Conservation (phyloP, 192 early-diverging fungal species). For the Phycomyces blakesleeanus region DNA sequence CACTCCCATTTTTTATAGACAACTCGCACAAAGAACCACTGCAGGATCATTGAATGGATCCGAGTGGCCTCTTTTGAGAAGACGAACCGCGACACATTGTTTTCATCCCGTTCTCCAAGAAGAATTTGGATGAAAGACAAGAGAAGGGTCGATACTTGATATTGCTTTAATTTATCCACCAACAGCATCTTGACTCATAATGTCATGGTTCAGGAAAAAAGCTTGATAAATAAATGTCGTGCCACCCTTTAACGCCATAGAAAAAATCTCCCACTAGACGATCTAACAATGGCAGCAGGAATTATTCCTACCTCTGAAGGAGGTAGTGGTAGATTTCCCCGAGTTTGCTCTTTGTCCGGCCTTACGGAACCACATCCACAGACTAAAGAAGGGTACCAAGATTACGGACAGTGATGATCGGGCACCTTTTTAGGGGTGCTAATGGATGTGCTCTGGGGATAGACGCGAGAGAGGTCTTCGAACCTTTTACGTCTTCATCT, state of each 20-base stretch:
- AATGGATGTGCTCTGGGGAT: neutral
- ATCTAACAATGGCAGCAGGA: slow-evolving; percentile 12
- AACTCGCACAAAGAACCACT: neutral
- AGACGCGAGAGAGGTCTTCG: slow-evolving; percentile 7
- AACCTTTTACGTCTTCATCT: slow-evolving; percentile 34
- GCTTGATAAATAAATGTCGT: slow-evolving; percentile 9
- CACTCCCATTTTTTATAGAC: too few species aligned
- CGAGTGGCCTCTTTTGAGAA: too few species aligned
- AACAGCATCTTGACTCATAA: neutral
- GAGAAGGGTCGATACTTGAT: neutral
- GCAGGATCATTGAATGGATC: neutral
- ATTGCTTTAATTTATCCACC: slow-evolving; percentile 25
- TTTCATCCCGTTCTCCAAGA: too few species aligned
- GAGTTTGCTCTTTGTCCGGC: slow-evolving; percentile 37
- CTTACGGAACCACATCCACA: slow-evolving; percentile 30
- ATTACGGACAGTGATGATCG: slow-evolving; percentile 31
- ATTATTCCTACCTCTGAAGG: too few species aligned
- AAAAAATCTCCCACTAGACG: slow-evolving; percentile 6
- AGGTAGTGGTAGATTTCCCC: neutral
- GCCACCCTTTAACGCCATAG: slow-evolving; percentile 32
- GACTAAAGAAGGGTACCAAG: slow-evolving; percentile 27
- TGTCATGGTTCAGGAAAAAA: slow-evolving; percentile 27
- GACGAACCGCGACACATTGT: too few species aligned
- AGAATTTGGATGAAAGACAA: slow-evolving; percentile 1
- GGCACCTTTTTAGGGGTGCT: too few species aligned